Percentiles rank a stretch among this genome's conserved stretches.
Evolutionary conservation across 2,329 filamentous ascomycete species (phyloP).

Genomic region (Fusarium drepaniforme): DNA sequence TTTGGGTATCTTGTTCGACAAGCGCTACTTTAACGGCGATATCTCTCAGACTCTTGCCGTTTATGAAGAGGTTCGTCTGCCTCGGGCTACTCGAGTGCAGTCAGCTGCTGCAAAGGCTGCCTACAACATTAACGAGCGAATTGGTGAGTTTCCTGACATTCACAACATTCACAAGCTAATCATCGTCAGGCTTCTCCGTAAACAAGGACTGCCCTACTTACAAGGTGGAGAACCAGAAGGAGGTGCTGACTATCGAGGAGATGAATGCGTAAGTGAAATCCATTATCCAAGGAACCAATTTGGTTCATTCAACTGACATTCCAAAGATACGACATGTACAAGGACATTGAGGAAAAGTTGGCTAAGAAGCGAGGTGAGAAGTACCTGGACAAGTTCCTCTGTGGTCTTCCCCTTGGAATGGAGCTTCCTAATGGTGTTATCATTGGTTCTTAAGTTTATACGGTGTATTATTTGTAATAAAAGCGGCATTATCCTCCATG

Average conservation of each 20-base stretch:
- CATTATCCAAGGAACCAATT: rapidly evolving
- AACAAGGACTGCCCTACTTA: conserved; percentile 69
- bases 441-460: conserved; percentile 38
- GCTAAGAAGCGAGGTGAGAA: conserved; percentile 48
- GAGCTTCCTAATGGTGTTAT: conserved; percentile 62
- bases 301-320: not conserved
- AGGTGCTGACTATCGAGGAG: conserved; percentile 75
- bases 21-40: conserved; percentile 59
- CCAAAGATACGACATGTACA: conserved; percentile 68
- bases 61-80: conserved; percentile 66
- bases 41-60: conserved; percentile 60
- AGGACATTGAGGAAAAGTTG: conserved; percentile 64
- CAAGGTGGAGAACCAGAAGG: conserved; percentile 71
- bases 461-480: conserved; percentile 39
- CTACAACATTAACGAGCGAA: conserved; percentile 73
- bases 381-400: conserved; percentile 54
- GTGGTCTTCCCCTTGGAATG: conserved; percentile 61
- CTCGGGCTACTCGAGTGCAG: conserved; percentile 68
- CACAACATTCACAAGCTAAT: rapidly evolving
- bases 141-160: conserved; percentile 54
- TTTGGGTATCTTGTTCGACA: conserved; percentile 70
- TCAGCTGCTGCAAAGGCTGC: conserved; percentile 68
- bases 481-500: not conserved
- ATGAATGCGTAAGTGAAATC: conserved; percentile 70
- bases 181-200: conserved; percentile 65